Conservation (phyloP, 169 alveolate species). For the Babesia bigemina region DNA sequence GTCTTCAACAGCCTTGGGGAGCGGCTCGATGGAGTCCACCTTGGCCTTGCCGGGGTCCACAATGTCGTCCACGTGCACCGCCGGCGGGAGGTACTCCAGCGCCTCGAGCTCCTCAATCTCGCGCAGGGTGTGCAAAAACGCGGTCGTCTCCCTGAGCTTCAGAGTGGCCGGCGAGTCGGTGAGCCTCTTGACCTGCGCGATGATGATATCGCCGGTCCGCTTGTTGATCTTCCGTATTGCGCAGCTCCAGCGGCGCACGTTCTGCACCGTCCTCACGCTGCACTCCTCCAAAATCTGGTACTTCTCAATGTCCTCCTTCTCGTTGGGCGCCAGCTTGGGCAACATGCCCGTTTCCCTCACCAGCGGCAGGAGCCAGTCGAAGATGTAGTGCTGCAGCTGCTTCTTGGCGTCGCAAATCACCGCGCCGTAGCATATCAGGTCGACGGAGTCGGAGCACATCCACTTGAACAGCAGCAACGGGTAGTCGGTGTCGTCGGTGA, state of each 20-base stretch:
- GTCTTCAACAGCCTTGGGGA: slow-evolving; percentile 45
- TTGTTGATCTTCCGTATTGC: slow-evolving; percentile 82
- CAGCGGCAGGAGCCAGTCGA: slow-evolving; percentile 81
- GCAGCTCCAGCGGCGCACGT: slow-evolving; percentile 83
- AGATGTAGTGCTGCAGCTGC: slow-evolving; percentile 80
- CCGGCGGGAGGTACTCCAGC: slow-evolving; percentile 62
- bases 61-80: slow-evolving; percentile 4
- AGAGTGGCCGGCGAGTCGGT: slow-evolving; percentile 75
- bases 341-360: slow-evolving; percentile 71
- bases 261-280: slow-evolving; percentile 78
- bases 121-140: slow-evolving; percentile 46
- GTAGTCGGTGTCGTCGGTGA: slow-evolving; percentile 74
- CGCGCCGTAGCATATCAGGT: slow-evolving; percentile 79
- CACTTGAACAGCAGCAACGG: slow-evolving; percentile 83
- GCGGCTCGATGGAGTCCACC: neutral
- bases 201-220: slow-evolving; percentile 81
- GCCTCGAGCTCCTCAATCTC: slow-evolving; percentile 66
- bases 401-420: slow-evolving; percentile 81
- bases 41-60: slow-evolving; percentile 13
- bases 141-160: slow-evolving; percentile 63
- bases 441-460: slow-evolving; percentile 77
- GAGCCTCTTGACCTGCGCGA: slow-evolving; percentile 71
- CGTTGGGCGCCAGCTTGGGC: slow-evolving; percentile 45
- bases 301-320: slow-evolving; percentile 63
- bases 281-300: slow-evolving; percentile 81